These are phyloP conservation scores for Exophiala alcalophila DNA, from an alignment of 2,329 filamentous ascomycete genomes.

Conservation along the genomic window DNA sequence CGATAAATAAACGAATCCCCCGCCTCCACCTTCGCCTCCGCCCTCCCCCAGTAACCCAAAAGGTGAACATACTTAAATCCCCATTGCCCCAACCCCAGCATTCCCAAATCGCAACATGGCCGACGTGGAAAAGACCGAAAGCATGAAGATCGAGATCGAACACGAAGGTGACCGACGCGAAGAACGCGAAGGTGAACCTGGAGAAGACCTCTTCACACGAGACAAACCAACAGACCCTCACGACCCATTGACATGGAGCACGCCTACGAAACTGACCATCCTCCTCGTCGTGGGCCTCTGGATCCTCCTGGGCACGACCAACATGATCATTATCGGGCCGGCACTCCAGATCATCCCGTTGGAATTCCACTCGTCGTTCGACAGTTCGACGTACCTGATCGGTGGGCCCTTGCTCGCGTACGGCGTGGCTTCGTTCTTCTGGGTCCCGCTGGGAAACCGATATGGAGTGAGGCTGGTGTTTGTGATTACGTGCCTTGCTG, in stretches of 20 bases:
- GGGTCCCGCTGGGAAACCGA: constrained; percentile 35
- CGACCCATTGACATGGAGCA: constrained; percentile 15
- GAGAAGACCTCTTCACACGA: too few relatives aligned
- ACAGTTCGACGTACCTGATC: constrained; percentile 19
- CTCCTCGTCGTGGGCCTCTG: constrained; percentile 17
- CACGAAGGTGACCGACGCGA: too few relatives aligned
- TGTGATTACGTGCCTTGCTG: constrained; percentile 31
- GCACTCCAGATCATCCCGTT: constrained; percentile 21
- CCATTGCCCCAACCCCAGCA: too few relatives aligned
- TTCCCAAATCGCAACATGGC: too few relatives aligned
- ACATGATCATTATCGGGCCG: constrained; percentile 25
- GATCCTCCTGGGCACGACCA: constrained; percentile 19
- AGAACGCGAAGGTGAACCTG: too few relatives aligned
- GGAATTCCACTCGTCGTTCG: constrained; percentile 19
- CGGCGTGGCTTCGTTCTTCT: constrained; percentile 26
- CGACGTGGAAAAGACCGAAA: not conserved
- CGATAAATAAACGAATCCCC: too few relatives aligned
- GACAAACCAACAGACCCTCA: too few relatives aligned
- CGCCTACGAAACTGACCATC: constrained; percentile 9
- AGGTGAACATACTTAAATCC: too few relatives aligned
- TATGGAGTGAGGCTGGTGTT: constrained; percentile 38
- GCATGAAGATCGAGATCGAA: too few relatives aligned
- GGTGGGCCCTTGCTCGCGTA: constrained; percentile 15
- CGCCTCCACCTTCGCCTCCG: too few relatives aligned
- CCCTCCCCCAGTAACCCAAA: too few relatives aligned